These are phyloP conservation scores for Hypoxylon fuscum DNA, from an alignment of 495 filamentous ascomycete genomes.

Conservation along the genomic window DNA sequence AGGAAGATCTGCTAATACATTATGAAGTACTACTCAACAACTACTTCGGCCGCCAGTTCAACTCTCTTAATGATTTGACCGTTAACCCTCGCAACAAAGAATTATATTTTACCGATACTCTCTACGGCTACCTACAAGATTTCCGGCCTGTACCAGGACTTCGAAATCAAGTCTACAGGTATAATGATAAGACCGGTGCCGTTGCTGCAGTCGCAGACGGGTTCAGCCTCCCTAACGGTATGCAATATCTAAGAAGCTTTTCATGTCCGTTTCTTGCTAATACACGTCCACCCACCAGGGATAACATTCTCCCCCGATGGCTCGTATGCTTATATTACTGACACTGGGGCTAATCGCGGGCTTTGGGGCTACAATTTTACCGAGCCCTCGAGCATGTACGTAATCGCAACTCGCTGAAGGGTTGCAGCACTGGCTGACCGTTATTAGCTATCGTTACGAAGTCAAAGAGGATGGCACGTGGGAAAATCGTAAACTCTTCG, in stretches of 20 bases:
- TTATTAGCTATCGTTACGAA: constrained; percentile 50
- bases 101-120: constrained; percentile 72
- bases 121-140: constrained; percentile 67
- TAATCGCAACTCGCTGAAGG: background rate
- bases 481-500: constrained; percentile 62
- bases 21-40: constrained; percentile 55
- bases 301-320: constrained; percentile 66
- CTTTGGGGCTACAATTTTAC: constrained; percentile 51
- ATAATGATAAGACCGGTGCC: constrained; percentile 54
- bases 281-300: constrained; percentile 40
- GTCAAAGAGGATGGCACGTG: constrained; percentile 54
- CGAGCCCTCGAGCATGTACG: constrained; percentile 52
- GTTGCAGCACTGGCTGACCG: background rate
- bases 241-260: background rate
- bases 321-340: constrained; percentile 62
- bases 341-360: constrained; percentile 59
- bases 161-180: constrained; percentile 66
- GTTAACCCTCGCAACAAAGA: constrained; percentile 61
- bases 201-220: constrained; percentile 65
- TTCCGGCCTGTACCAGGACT: constrained; percentile 62
- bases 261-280: background rate
- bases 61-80: constrained; percentile 67
- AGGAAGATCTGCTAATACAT: background rate
- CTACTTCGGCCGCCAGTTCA: constrained; percentile 68
- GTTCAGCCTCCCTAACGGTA: constrained; percentile 64